Evolutionary conservation across 164 flowering plant genomes (phyloP), one percentile per base, ranked within the genome.

Genomic region (Aristolochia californica): DNA sequence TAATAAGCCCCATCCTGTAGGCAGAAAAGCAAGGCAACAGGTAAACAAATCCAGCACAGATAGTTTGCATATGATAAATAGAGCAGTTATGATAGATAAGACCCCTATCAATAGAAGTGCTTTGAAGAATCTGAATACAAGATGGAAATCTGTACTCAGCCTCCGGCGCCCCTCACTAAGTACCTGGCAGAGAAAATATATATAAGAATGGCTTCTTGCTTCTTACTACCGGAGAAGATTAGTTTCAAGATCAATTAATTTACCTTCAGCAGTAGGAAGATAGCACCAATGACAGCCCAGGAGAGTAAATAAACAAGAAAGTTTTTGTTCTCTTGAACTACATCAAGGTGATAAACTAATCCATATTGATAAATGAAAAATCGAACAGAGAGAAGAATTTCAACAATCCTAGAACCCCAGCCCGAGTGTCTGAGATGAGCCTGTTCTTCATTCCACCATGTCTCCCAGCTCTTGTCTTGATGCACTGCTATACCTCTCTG

Each of bases 401-500:
- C 97, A 34, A 75, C 58, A 20, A 83, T 48, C 65, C 90, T 74
- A 56, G 87, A 78, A 54, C 62, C 52, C 26, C 74, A 38, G 18
- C 96, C 89, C 21, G 89, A 79, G 62, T 74, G 78, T 43, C 74
- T 78, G 45, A 93, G 83, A 72, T 93, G 94, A 14, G 80, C 78
- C 64, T 87, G 97, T 70, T 89, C 99, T 27, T 87, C 96, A 48
- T 73, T 62, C 99, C 99, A 89, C 97, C 99, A 89, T 44, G 99
- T 83, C 53, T 93, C 83, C 99, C 99, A 93, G 69, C 99, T 89
- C 61, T 87, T 93, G 57, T 85, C 91, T 48, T 73, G 88, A 34
- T 76, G 87, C 38, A 87, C 77, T 43, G 97, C 99, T 24, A 93
- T 89, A 8, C 96, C 96, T 13, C 99, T 97, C 63, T 76, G 87